phyloP scores from a whole-genome alignment of 345 rosid genomes.

The Ceriops zippeliana region DNA sequence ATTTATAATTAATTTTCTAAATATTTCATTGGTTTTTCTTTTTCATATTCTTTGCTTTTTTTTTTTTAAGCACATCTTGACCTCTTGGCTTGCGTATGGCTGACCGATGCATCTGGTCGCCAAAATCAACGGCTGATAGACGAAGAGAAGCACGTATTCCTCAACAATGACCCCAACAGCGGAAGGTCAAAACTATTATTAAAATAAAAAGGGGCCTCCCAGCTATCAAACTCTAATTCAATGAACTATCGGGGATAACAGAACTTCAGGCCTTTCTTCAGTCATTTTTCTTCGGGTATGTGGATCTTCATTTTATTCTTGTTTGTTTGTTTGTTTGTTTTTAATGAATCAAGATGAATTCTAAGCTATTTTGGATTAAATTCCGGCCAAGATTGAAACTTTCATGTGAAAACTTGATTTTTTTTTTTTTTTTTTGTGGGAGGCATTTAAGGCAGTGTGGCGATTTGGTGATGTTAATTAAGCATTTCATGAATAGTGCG shows the following conservation, averaged over 20 bases:
- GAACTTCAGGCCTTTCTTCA: neutral
- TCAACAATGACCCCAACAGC: too few relatives aligned
- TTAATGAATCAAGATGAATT: neutral
- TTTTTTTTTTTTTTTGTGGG: neutral
- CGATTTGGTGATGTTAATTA: constrained; percentile 35
- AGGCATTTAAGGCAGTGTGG: neutral
- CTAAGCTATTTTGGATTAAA: neutral
- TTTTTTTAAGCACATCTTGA: too few relatives aligned
- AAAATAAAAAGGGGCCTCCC: too few relatives aligned
- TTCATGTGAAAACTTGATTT: neutral
- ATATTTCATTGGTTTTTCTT: too few relatives aligned
- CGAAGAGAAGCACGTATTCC: too few relatives aligned
- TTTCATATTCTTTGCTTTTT: too few relatives aligned
- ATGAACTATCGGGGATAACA: too few relatives aligned
- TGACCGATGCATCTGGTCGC: neutral
- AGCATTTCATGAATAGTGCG: constrained; percentile 30
- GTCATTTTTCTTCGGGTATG: neutral
- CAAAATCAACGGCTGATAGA: neutral
- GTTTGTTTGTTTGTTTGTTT: neutral
- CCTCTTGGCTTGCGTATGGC: too few relatives aligned
- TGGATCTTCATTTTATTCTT: neutral
- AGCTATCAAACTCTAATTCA: too few relatives aligned
- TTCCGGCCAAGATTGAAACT: neutral
- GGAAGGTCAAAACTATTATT: too few relatives aligned
- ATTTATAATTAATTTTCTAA: too few relatives aligned